Percentiles rank a stretch among this genome's conserved stretches.
These are phyloP conservation scores for Ceraceosorus guamensis DNA, from an alignment of 1,284 basidiomycete species.

Conservation along the genomic window DNA sequence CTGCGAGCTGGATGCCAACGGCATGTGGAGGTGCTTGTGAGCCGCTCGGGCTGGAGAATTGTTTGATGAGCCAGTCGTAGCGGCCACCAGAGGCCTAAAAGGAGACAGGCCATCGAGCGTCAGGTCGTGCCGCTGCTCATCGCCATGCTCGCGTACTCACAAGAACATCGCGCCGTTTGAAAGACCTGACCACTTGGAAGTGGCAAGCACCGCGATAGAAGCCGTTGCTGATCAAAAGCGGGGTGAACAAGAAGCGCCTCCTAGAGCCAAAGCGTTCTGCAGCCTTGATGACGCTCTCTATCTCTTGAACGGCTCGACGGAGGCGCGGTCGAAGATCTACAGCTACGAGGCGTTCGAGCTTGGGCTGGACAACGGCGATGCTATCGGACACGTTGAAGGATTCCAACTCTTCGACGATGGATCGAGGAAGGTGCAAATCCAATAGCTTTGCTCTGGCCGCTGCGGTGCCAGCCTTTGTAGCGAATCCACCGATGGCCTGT, in stretches of 20 bases:
- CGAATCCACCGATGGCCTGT: constrained; percentile 1
- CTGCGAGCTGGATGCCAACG: constrained; percentile 66
- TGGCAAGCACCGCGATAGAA: constrained; percentile 68
- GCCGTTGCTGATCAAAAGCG: constrained; percentile 59
- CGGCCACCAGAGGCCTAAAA: constrained; percentile 62
- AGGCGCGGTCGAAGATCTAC: constrained; percentile 34
- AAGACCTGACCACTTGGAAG: constrained; percentile 62
- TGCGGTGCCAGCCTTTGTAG: not conserved
- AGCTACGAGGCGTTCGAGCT: constrained; percentile 29
- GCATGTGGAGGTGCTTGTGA: constrained; percentile 57
- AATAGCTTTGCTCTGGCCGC: constrained; percentile 26
- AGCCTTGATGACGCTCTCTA: constrained; percentile 61
- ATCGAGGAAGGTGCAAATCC: constrained; percentile 20
- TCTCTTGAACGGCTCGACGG: constrained; percentile 52
- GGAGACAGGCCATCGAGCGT: not conserved
- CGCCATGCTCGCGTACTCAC: not conserved
- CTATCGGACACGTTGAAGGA: constrained; percentile 21
- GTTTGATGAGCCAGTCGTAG: constrained; percentile 66
- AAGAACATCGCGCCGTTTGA: constrained; percentile 64
- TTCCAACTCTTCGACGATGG: constrained; percentile 45
- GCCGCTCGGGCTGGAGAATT: constrained; percentile 56
- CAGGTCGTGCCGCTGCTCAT: not conserved
- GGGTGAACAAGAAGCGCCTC: constrained; percentile 61
- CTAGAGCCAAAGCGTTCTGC: constrained; percentile 60
- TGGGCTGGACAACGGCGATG: constrained; percentile 21